Evolutionary conservation across 1,284 basidiomycete genomes (phyloP).

Genomic region (Sanghuangporus baumii): DNA sequence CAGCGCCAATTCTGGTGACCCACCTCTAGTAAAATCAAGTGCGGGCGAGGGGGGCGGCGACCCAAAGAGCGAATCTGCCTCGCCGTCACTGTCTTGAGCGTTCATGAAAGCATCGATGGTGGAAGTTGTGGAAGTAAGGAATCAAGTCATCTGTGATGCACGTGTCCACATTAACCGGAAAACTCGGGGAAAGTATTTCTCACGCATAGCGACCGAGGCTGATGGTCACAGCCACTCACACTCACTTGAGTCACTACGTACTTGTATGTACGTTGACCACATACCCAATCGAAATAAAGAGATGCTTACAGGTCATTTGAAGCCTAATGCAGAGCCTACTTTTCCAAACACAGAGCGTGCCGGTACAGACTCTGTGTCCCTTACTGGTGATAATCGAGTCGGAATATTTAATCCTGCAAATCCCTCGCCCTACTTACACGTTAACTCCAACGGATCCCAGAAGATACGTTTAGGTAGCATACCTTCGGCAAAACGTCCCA

Average conservation of each 20-base stretch:
- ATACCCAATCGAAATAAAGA: not conserved
- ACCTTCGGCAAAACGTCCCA: conserved; percentile 36
- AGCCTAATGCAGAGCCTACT: conserved; percentile 14
- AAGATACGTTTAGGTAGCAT: conserved; percentile 10
- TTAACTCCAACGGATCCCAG: not conserved
- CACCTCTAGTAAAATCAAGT: conserved; percentile 46
- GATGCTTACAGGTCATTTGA: conserved; percentile 11
- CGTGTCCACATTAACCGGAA: not conserved
- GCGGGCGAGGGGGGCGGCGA: conserved; percentile 66
- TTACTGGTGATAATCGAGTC: conserved; percentile 56
- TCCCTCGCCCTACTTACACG: conserved; percentile 27
- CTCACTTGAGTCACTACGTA: not conserved
- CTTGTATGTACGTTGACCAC: not conserved
- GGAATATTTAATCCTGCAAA: conserved; percentile 47
- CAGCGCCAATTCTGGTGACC: conserved; percentile 59
- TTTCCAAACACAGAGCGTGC: conserved; percentile 34
- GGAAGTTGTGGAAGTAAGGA: conserved; percentile 14
- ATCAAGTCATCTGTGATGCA: conserved; percentile 2
- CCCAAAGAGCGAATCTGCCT: conserved; percentile 72
- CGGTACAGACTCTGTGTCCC: conserved; percentile 44
- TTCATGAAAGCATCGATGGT: conserved; percentile 15
- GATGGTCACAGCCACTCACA: not conserved
- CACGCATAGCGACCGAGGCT: not conserved
- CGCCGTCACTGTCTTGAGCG: conserved; percentile 31
- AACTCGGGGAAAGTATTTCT: not conserved